Evolutionary conservation across 495 filamentous ascomycete genomes (phyloP).

Genomic region (Bacidia gigantensis): DNA sequence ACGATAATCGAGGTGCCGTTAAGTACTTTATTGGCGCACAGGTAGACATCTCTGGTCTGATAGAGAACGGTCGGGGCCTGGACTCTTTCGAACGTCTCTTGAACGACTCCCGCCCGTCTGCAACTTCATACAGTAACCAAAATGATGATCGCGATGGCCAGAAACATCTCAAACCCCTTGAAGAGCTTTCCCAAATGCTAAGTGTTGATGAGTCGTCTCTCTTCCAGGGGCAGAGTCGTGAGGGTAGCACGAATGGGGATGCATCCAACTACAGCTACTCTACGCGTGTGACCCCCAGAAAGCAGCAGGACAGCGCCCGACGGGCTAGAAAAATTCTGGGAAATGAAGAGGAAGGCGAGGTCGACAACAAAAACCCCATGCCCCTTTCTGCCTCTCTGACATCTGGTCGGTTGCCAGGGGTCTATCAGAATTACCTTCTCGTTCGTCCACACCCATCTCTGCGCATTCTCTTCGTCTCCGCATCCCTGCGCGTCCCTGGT

Average conservation of each 20-base stretch:
- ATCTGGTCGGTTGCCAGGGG: slow-evolving; percentile 28
- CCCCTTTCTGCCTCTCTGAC: slow-evolving; percentile 12
- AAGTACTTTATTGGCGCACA: slow-evolving; percentile 51
- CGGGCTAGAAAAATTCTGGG: slow-evolving; percentile 12
- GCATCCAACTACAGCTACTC: slow-evolving; percentile 8
- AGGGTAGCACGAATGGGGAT: slow-evolving; percentile 10
- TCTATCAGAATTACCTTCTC: slow-evolving; percentile 46
- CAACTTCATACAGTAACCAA: slow-evolving; percentile 15
- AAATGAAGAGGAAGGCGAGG: slow-evolving; percentile 11
- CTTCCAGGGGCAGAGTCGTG: slow-evolving; percentile 10
- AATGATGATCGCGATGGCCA: slow-evolving; percentile 3
- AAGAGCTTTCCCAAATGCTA: slow-evolving; percentile 17
- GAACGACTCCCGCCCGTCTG: slow-evolving; percentile 14
- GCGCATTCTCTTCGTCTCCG: slow-evolving; percentile 51
- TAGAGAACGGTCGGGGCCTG: slow-evolving; percentile 42
- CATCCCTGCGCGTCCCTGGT: slow-evolving; percentile 48
- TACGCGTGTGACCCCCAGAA: slow-evolving; percentile 16
- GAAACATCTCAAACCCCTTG: slow-evolving; percentile 10
- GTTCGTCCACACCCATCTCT: slow-evolving; percentile 47
- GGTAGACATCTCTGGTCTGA: slow-evolving; percentile 45
- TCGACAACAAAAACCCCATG: slow-evolving; percentile 19
- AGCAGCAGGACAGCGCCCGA: slow-evolving; percentile 15
- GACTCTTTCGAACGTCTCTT: slow-evolving; percentile 36
- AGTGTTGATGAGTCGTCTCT: slow-evolving; percentile 16
- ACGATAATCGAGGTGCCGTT: slow-evolving; percentile 43